These are phyloP conservation scores for Neofusicoccum cordaticola DNA, from an alignment of 2,329 filamentous ascomycete species.

Conservation along the genomic window DNA sequence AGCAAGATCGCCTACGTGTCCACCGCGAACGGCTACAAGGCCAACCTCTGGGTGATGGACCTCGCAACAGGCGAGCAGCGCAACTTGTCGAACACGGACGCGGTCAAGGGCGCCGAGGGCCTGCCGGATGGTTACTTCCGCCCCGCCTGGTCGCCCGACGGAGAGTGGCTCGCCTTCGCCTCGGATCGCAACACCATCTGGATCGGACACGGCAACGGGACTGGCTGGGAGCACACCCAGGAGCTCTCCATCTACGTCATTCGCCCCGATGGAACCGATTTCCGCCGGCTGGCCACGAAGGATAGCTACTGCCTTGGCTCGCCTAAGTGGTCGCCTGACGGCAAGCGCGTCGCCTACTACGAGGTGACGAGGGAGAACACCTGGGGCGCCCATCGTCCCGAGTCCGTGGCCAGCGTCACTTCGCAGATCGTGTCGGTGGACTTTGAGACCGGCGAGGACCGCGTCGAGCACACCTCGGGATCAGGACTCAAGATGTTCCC, in stretches of 20 bases:
- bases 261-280: constrained; percentile 36
- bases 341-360: constrained; percentile 29
- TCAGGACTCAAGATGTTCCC: constrained; percentile 32
- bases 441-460: constrained; percentile 38
- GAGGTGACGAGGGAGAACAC: constrained; percentile 40
- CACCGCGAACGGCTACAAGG: constrained; percentile 34
- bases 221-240: constrained; percentile 44
- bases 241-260: constrained; percentile 42
- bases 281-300: constrained; percentile 35
- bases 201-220: constrained; percentile 41
- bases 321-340: constrained; percentile 32
- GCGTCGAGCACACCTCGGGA: constrained; percentile 29
- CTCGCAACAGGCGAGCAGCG: constrained; percentile 29
- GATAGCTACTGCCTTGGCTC: constrained; percentile 37
- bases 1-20: constrained; percentile 41
- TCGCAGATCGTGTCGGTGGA: constrained; percentile 39
- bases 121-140: constrained; percentile 38
- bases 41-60: constrained; percentile 44
- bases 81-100: constrained; percentile 39
- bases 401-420: constrained; percentile 24
- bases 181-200: constrained; percentile 44
- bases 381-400: constrained; percentile 36
- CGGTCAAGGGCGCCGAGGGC: constrained; percentile 22
- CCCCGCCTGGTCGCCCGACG: constrained; percentile 42
- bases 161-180: constrained; percentile 42